Conservation (phyloP, 768 basidiomycete species). For the Boletus rubroflammeus region DNA sequence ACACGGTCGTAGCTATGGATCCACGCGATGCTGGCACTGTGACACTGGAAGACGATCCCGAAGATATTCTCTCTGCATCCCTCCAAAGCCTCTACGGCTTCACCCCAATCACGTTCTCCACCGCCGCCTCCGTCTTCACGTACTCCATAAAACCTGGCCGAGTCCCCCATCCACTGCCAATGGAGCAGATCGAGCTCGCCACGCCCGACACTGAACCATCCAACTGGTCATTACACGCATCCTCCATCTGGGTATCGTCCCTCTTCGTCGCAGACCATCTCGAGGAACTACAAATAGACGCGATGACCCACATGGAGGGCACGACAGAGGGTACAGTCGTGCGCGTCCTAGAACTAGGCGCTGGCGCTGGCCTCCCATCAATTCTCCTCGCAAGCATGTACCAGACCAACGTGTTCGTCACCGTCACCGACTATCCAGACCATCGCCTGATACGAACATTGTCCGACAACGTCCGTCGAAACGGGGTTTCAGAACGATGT, state of each 20-base stretch:
- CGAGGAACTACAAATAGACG: conserved; percentile 40
- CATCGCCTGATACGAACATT: conserved; percentile 54
- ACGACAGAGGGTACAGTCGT: conserved; percentile 13
- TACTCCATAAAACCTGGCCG: conserved; percentile 34
- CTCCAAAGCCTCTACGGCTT: conserved; percentile 61
- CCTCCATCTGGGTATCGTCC: conserved; percentile 72
- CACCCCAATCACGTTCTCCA: conserved; percentile 56
- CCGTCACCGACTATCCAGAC: conserved; percentile 72
- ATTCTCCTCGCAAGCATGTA: conserved; percentile 58
- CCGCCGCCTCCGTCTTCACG: conserved; percentile 49
- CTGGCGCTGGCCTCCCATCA: conserved; percentile 70
- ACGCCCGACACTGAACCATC: conserved; percentile 63
- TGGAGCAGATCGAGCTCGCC: conserved; percentile 38
- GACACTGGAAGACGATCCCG: conserved; percentile 37
- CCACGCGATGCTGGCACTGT: not conserved
- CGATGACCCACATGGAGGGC: conserved; percentile 9
- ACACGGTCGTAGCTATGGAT: not conserved
- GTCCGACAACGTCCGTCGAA: conserved; percentile 51
- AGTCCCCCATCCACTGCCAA: conserved; percentile 9
- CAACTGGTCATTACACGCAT: conserved; percentile 77
- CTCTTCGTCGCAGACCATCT: conserved; percentile 66
- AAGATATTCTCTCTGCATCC: conserved; percentile 67
- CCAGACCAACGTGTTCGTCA: conserved; percentile 38
- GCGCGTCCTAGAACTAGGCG: conserved; percentile 67
- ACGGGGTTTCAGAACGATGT: conserved; percentile 46